Evolutionary conservation across 805 yeast genomes (phyloP), one percentile per base, ranked within the genome.

Genomic region (Cyberlindnera mycetangii): DNA sequence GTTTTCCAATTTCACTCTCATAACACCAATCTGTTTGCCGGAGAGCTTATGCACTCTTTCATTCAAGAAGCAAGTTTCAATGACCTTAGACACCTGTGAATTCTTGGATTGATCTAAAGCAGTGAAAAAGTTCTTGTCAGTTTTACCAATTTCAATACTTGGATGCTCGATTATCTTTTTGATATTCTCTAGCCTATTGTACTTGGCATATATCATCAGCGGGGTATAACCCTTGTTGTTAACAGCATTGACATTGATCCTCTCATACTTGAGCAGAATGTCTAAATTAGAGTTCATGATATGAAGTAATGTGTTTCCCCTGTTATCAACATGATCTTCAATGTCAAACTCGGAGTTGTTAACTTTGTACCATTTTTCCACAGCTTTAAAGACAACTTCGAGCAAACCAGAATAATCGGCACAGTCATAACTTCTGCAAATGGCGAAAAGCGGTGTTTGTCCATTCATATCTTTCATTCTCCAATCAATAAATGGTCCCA

Each of bases 341-440:
- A 76, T 74, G 48, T 76, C 68, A 39, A 81, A 69, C 1, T 42
- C 36, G 4, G 57, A 54, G 3, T 52, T 44, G 24, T 65, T 60
- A 0, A 39, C 44, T 6, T 34, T 21, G 44, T 75, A 75, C 75
- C 81, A 77, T 19, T 58, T 51, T 3, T 56, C 50, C 0, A 76
- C 79, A 14, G 71, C 65, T 1, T 58, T 50, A 42, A 84, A 71
- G 0, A 80, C 78, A 11, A 58, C 62, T 15, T 52, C 39, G 5
- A 87, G 64, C 53, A 87, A 57, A 3, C 57, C 56, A 2, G 68
- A 59, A 60, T 89, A 90, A 27, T 79, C 63, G 0, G 76, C 66
- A 51, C 85, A 89, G 60, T 89, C 97, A 62, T 90, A 90, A 51
- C 89, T 79, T 43, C 96, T 67, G 51, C 88, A 80, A 3, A 87